phyloP scores from a whole-genome alignment of 192 early-diverging fungal genomes.

The Neocallimastix lanati region DNA sequence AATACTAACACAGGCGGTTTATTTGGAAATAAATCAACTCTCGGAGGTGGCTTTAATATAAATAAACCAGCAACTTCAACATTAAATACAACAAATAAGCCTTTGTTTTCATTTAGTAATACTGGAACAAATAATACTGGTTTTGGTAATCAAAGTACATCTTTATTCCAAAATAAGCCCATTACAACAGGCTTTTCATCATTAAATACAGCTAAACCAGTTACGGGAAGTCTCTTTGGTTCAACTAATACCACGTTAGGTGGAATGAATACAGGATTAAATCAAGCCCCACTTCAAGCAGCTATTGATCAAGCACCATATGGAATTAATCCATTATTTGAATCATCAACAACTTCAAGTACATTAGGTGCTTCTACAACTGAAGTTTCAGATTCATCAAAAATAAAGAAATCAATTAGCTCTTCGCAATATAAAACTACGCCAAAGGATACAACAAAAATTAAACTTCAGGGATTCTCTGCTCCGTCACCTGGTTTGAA shows the following conservation, averaged over 20 bases:
- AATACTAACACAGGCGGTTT: not conserved
- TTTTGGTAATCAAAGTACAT: not conserved
- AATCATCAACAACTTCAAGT: constrained; percentile 10
- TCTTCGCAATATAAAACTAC: constrained; percentile 53
- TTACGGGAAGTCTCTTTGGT: constrained; percentile 8
- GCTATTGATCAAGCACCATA: constrained; percentile 74
- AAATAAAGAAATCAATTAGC: constrained; percentile 46
- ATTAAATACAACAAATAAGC: not conserved
- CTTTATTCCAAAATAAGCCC: not conserved
- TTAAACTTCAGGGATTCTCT: constrained; percentile 59
- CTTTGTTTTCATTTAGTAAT: not conserved
- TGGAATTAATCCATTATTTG: constrained; percentile 66
- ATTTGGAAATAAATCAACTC: not conserved
- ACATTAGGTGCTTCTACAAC: constrained; percentile 5
- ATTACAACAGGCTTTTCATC: not conserved
- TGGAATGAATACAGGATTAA: not conserved
- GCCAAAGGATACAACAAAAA: constrained; percentile 46
- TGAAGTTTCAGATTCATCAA: constrained; percentile 5
- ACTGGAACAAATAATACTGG: not conserved
- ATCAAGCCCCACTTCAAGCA: constrained; percentile 26
- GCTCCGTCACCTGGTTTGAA: constrained; percentile 14
- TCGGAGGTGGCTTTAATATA: not conserved
- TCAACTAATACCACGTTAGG: constrained; percentile 6
- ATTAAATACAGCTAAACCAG: not conserved
- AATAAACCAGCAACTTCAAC: not conserved